These are phyloP conservation scores for Taphrina deformans DNA, from an alignment of 1,139 yeast species.

Conservation along the genomic window DNA sequence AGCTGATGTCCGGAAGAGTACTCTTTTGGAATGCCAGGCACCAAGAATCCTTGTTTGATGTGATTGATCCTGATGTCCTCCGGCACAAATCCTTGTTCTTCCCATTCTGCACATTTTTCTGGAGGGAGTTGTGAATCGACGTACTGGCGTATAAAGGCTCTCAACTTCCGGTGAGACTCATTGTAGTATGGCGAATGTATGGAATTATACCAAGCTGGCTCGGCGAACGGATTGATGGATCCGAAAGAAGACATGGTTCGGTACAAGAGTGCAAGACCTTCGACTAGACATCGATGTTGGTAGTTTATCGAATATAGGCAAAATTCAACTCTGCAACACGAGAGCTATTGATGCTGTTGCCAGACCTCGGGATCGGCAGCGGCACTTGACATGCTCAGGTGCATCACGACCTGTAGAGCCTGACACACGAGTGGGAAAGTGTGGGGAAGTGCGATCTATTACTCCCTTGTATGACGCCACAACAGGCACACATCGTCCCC, in stretches of 20 bases:
- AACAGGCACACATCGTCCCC: too few species aligned
- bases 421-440: not conserved
- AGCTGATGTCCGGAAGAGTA: conserved; percentile 53
- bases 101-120: conserved; percentile 49
- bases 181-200: conserved; percentile 49
- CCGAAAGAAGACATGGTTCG: conserved; percentile 44
- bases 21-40: conserved; percentile 49
- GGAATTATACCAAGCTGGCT: conserved; percentile 52
- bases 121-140: conserved; percentile 49
- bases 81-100: conserved; percentile 47
- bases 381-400: not conserved
- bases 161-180: conserved; percentile 48
- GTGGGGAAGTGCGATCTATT: too few species aligned
- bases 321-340: too few species aligned
- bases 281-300: too few species aligned
- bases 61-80: conserved; percentile 34
- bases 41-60: conserved; percentile 44
- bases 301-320: too few species aligned
- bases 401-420: not conserved
- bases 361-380: not conserved
- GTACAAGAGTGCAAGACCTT: not conserved
- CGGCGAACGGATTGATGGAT: conserved; percentile 50
- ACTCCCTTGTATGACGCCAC: too few species aligned
- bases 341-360: not conserved
- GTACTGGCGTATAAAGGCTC: conserved; percentile 48